Conservation (phyloP, 2,329 filamentous ascomycete species). For the Fusarium caatingaense region DNA sequence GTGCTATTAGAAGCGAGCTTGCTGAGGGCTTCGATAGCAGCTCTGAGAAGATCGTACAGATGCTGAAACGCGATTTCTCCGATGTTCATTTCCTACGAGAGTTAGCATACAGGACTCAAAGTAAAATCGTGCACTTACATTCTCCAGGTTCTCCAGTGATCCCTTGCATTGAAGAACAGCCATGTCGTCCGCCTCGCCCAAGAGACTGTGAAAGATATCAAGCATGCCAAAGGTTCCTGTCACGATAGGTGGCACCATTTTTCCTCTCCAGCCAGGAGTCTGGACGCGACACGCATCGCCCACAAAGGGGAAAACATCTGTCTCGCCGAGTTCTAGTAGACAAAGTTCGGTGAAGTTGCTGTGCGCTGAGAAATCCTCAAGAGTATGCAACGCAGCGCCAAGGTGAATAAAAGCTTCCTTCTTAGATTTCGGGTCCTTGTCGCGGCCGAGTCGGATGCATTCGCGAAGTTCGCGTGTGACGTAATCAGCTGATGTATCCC, state of each 20-base stretch:
- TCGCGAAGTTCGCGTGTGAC: slow-evolving; percentile 75
- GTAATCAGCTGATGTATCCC: slow-evolving; percentile 88
- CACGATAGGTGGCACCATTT: slow-evolving; percentile 75
- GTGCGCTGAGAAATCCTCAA: slow-evolving; percentile 74
- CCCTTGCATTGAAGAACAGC: slow-evolving; percentile 59
- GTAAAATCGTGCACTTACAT: slow-evolving; percentile 1
- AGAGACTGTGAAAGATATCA: slow-evolving; percentile 78
- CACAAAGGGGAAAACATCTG: slow-evolving; percentile 69
- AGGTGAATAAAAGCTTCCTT: slow-evolving; percentile 56
- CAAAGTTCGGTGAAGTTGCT: slow-evolving; percentile 82
- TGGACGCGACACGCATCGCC: slow-evolving; percentile 50
- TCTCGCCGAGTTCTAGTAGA: slow-evolving; percentile 75
- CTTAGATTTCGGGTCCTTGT: slow-evolving; percentile 25
- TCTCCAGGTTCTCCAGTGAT: slow-evolving; percentile 77
- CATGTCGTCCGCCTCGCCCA: slow-evolving; percentile 65
- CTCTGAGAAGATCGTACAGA: slow-evolving; percentile 44
- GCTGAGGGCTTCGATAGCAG: slow-evolving; percentile 42
- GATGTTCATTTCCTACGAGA: slow-evolving; percentile 71
- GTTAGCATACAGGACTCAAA: background rate
- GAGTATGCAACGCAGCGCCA: slow-evolving; percentile 76
- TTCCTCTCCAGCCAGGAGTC: slow-evolving; percentile 61
- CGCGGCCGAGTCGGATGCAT: slow-evolving; percentile 76
- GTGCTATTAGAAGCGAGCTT: slow-evolving; percentile 39
- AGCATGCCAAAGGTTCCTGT: slow-evolving; percentile 65
- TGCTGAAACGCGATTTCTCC: slow-evolving; percentile 53